Evolutionary conservation across 2,329 filamentous ascomycete species (phyloP), one percentile per base, ranked within the genome.

Genomic region (Pseudogymnoascus sp.): DNA sequence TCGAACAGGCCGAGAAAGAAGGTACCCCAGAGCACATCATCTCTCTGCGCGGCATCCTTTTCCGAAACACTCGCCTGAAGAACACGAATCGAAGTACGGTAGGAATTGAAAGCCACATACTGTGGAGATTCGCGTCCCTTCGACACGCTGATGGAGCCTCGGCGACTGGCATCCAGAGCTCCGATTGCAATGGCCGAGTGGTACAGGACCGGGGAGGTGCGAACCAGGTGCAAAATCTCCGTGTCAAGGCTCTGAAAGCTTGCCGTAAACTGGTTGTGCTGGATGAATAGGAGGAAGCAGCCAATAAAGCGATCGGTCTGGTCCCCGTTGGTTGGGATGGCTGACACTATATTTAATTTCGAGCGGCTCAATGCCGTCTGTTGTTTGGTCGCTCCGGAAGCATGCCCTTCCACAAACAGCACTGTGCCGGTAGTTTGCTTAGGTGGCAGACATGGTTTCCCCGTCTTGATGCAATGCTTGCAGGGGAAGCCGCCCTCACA

Each of bases 1-100:
- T 69, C 68, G 26, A 70, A 70, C 0, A 70, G n/a, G 0, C 68
- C 68, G 7, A 68, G 60, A 16, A 70, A 67, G 31, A 70, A 65
- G 7, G 68, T 69, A 1, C 61, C 68, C 68, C 68, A 70, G 4
- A 70, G 38, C 28, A 62, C 61, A 19, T 65, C 63, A 38, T 69
- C 63, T 56, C 62, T 66, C 26, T 62, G 16, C 10, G 37, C 31
- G 6, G 66, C 16, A 37, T 41, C 14, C 11, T 41, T 12, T 28
- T 33, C 33, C 7, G 50, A 31, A 1, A 70, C 61, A 2, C 66
- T 65, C 2, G 35, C 33, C 35, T 63, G 65, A 46, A 68, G 61
- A 2, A 24, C 53, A 4, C 46, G 37, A 22, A 70, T 60, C 12
- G 66, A 65, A 24, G 33, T 62, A 16, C 63, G 61, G 43, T 70